Conservation (phyloP, 345 rosid species). For the Salix dunnii region DNA sequence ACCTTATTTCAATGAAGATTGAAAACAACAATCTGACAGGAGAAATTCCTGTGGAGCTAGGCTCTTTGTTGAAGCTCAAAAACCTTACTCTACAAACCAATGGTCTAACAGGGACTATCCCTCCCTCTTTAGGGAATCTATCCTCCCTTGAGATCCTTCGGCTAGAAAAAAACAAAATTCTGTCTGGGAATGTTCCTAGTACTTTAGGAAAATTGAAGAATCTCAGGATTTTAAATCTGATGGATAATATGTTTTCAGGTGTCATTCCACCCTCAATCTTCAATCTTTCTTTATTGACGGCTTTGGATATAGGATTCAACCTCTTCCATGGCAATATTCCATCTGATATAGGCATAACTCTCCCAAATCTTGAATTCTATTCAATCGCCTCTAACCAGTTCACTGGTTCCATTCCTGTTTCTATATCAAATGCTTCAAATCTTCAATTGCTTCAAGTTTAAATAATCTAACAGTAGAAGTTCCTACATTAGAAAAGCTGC, state of each 20-base stretch:
- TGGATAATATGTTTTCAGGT: slow-evolving; percentile 13
- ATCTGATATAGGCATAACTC: slow-evolving; percentile 6
- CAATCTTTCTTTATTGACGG: slow-evolving; percentile 18
- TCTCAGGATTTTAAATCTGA: background rate
- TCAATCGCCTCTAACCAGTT: background rate
- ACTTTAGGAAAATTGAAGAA: slow-evolving; percentile 11
- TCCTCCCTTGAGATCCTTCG: background rate
- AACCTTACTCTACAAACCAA: background rate
- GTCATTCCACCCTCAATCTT: slow-evolving; percentile 13
- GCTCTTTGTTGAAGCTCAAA: background rate
- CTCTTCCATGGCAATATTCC: slow-evolving; percentile 23
- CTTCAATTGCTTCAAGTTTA: background rate
- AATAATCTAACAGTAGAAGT: background rate
- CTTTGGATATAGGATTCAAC: slow-evolving; percentile 1
- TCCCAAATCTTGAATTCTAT: slow-evolving; percentile 1
- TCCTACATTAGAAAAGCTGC: background rate
- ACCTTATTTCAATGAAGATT: background rate
- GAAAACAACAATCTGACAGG: background rate
- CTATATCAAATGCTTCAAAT: slow-evolving; percentile 7
- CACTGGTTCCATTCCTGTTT: background rate
- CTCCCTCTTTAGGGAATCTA: slow-evolving; percentile 5
- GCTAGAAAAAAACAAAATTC: background rate
- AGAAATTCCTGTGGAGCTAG: slow-evolving; percentile 3
- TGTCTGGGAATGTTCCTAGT: slow-evolving; percentile 12
- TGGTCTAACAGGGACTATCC: slow-evolving; percentile 5